Conservation (phyloP, 169 alveolate species). For the Eimeria brunetti region DNA sequence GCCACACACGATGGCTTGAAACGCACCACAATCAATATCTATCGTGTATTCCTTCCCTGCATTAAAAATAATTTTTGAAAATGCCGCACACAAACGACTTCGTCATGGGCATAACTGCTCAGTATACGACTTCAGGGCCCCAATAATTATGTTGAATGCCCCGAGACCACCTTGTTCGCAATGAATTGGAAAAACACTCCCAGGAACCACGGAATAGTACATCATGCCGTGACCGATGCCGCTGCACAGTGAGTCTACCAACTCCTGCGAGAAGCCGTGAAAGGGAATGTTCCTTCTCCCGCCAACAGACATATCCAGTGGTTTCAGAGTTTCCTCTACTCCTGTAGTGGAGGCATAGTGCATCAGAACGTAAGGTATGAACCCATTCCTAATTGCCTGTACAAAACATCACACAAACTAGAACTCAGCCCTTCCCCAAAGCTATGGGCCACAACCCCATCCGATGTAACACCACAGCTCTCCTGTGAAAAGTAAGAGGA, state of each 20-base stretch:
- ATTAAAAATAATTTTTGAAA: not conserved
- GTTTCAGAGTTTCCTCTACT: not conserved
- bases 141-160: constrained; percentile 17
- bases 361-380: constrained; percentile 12
- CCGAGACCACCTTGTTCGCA: constrained; percentile 48
- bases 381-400: constrained; percentile 28
- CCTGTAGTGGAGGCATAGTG: constrained; percentile 27
- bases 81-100: not conserved
- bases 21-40: not conserved
- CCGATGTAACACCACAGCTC: not conserved
- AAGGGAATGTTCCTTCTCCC: constrained; percentile 39
- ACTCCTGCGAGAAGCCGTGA: constrained; percentile 18
- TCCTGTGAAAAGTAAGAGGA: not conserved
- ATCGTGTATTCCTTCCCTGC: not conserved
- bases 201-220: constrained; percentile 26
- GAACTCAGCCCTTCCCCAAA: not conserved
- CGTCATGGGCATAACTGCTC: not conserved
- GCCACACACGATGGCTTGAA: not conserved
- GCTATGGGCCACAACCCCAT: not conserved
- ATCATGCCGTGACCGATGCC: constrained; percentile 57
- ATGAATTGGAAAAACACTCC: constrained; percentile 9
- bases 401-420: not conserved
- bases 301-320: constrained; percentile 28
- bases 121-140: not conserved
- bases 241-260: constrained; percentile 1